Evolutionary conservation across 2,329 filamentous ascomycete species (phyloP).

Genomic region (Fusarium sambucinum): DNA sequence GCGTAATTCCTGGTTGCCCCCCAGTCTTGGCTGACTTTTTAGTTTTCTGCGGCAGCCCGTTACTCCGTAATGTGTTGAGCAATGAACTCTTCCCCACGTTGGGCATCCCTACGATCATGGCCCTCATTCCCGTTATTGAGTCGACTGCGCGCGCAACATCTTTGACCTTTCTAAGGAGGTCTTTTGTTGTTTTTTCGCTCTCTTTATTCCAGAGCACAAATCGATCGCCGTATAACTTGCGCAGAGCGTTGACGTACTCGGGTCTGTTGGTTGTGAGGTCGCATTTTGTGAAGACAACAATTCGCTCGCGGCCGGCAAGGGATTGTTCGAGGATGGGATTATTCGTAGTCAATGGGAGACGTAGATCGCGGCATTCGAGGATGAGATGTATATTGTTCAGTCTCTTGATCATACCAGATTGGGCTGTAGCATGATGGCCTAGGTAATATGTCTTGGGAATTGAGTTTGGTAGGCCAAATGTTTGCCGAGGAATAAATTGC

Average conservation of each 20-base stretch:
- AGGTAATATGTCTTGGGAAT: constrained; percentile 93
- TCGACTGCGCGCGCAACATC: constrained; percentile 53
- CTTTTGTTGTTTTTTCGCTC: constrained; percentile 50
- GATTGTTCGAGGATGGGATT: constrained; percentile 90
- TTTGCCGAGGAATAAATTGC: constrained; percentile 77
- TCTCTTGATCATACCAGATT: constrained; percentile 82
- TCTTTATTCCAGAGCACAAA: constrained; percentile 61
- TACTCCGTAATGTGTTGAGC: constrained; percentile 84
- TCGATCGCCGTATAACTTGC: constrained; percentile 52
- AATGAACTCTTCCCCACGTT: constrained; percentile 97
- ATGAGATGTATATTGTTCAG: constrained; percentile 87
- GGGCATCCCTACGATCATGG: constrained; percentile 95
- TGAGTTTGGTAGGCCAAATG: constrained; percentile 77
- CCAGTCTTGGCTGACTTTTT: constrained; percentile 84
- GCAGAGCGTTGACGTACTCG: constrained; percentile 47
- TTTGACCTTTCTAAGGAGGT: constrained; percentile 56
- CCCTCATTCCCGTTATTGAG: constrained; percentile 82
- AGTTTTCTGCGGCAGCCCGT: constrained; percentile 64
- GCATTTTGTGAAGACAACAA: constrained; percentile 92
- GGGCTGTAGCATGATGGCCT: constrained; percentile 86
- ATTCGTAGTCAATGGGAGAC: constrained; percentile 87
- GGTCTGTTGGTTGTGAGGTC: constrained; percentile 71
- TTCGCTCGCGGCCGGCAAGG: constrained; percentile 76
- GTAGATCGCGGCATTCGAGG: constrained; percentile 94
- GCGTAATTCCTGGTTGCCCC: constrained; percentile 87